These are phyloP conservation scores for Lentinula sp. DNA, from an alignment of 768 basidiomycete genomes.

Conservation along the genomic window DNA sequence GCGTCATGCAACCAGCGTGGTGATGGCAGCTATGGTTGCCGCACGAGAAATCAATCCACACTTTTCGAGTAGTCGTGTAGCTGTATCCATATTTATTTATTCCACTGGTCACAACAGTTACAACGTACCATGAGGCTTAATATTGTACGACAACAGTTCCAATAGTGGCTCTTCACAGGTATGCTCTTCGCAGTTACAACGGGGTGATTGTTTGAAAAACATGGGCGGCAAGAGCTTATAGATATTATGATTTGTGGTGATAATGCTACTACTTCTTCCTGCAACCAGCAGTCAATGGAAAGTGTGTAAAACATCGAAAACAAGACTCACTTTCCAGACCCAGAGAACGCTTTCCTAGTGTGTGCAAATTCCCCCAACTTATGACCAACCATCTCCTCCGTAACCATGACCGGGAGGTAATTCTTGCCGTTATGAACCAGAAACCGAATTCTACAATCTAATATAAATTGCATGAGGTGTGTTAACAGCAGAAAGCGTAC, in stretches of 20 bases:
- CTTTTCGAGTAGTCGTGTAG: neutral
- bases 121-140: neutral
- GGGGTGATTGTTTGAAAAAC: neutral
- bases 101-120: too few species aligned
- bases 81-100: too few species aligned
- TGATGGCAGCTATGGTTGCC: neutral
- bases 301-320: neutral
- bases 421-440: slow-evolving; percentile 93
- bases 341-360: slow-evolving; percentile 83
- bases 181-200: neutral
- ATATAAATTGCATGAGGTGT: neutral
- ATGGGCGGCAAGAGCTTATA: neutral
- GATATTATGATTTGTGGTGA: neutral
- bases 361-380: slow-evolving; percentile 94
- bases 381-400: slow-evolving; percentile 98
- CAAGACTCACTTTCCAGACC: slow-evolving; percentile 69
- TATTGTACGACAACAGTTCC: too few species aligned
- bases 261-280: neutral
- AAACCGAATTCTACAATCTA: slow-evolving; percentile 62
- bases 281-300: neutral
- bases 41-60: too few species aligned
- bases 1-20: slow-evolving; percentile 22
- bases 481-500: slow-evolving; percentile 35
- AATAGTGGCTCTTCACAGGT: neutral
- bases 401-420: slow-evolving; percentile 79